phyloP scores from a whole-genome alignment of 2,329 filamentous ascomycete species.

The Penicillium sp. region DNA sequence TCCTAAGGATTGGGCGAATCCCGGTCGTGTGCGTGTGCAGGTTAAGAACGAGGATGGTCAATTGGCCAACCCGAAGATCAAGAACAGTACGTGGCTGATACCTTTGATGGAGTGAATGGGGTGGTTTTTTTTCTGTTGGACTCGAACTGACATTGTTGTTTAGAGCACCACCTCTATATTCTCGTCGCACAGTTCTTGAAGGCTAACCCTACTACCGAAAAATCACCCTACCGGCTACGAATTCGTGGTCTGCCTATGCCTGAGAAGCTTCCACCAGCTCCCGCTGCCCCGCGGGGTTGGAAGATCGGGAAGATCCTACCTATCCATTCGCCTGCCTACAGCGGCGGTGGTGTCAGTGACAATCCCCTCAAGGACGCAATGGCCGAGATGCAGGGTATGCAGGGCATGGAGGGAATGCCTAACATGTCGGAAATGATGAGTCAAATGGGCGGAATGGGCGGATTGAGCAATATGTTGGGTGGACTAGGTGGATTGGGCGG shows the following conservation, averaged over 20 bases:
- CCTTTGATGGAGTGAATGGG: not conserved
- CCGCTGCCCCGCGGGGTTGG: conserved; percentile 81
- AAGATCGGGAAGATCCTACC: conserved; percentile 83
- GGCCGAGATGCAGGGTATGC: conserved; percentile 73
- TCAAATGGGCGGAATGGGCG: conserved; percentile 42
- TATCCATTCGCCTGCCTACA: conserved; percentile 83
- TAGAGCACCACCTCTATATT: conserved; percentile 80
- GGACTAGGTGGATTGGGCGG: conserved; percentile 1
- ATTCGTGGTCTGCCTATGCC: conserved; percentile 70
- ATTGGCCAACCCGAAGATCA: conserved; percentile 52
- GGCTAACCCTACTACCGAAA: conserved; percentile 72
- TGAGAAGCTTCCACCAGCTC: conserved; percentile 66
- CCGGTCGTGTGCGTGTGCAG: conserved; percentile 78
- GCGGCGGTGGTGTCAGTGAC: conserved; percentile 88
- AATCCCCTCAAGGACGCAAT: conserved; percentile 97
- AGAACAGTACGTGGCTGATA: conserved; percentile 57
- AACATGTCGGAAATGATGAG: conserved; percentile 44
- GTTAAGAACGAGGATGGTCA: conserved; percentile 58
- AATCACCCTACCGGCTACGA: conserved; percentile 66
- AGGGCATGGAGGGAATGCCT: conserved; percentile 47
- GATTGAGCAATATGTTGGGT: conserved; percentile 42
- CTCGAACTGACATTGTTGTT: not conserved
- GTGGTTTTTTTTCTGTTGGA: not conserved
- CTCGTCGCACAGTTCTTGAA: conserved; percentile 74
- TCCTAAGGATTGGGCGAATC: conserved; percentile 97